Evolutionary conservation across 176 grass and related monocot species (phyloP).

Genomic region (Thinopyrum elongatum): DNA sequence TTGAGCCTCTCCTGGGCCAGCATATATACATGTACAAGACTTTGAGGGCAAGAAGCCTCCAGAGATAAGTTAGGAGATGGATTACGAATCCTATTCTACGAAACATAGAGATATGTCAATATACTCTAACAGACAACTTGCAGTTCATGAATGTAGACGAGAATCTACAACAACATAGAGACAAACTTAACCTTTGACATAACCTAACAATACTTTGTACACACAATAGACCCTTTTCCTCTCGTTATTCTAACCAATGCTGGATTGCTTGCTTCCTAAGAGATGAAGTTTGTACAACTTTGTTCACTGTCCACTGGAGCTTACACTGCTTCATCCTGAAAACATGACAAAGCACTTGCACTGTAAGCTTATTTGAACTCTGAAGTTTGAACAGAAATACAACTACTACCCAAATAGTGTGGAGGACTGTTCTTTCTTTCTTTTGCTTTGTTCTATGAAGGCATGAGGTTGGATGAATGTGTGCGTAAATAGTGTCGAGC

Average conservation of each 20-base stretch:
- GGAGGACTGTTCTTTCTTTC: background rate
- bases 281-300: conserved; percentile 30
- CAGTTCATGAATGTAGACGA: conserved; percentile 33
- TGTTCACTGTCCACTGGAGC: conserved; percentile 4
- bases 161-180: conserved; percentile 19
- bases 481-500: background rate
- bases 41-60: too few species aligned
- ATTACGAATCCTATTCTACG: too few species aligned
- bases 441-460: background rate
- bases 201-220: conserved; percentile 34
- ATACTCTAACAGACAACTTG: background rate
- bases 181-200: conserved; percentile 4
- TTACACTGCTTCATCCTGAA: conserved; percentile 36
- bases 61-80: too few species aligned
- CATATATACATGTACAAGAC: too few species aligned
- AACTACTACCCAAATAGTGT: background rate
- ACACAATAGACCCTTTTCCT: background rate
- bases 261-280: conserved; percentile 32
- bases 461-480: background rate
- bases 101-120: too few species aligned
- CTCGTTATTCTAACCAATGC: conserved; percentile 48
- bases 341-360: conserved; percentile 1
- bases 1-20: too few species aligned
- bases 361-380: conserved; percentile 19
- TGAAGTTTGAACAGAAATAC: background rate